Evolutionary conservation across 2,329 filamentous ascomycete genomes (phyloP).

Genomic region (Exophiala alcalophila): DNA sequence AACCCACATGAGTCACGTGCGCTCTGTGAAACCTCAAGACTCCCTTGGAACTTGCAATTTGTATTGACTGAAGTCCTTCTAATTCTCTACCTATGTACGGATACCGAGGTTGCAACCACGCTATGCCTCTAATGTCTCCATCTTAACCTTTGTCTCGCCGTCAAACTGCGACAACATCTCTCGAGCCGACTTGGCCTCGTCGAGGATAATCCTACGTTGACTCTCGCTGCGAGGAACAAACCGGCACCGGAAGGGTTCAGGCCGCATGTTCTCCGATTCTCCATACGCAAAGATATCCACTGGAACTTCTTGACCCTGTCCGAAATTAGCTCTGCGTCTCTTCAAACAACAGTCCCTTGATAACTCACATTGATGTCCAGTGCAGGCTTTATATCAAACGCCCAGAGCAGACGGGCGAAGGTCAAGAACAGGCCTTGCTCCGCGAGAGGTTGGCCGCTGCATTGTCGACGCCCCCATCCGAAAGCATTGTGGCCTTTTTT

Average conservation of each 20-base stretch:
- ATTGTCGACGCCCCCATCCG: constrained; percentile 56
- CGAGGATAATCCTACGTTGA: constrained; percentile 1
- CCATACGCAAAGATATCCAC: constrained; percentile 17
- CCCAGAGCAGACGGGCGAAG: constrained; percentile 57
- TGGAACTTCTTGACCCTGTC: constrained; percentile 15
- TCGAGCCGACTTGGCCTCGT: constrained; percentile 2
- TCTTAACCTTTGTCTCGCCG: constrained; percentile 13
- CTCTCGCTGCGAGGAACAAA: constrained; percentile 14
- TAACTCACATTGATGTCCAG: constrained; percentile 33
- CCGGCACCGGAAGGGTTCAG: constrained; percentile 16
- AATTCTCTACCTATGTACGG: no score
- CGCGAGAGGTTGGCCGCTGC: constrained; percentile 55
- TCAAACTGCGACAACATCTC: constrained; percentile 11
- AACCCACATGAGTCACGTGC: no score
- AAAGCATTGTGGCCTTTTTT: constrained; percentile 56
- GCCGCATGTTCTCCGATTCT: constrained; percentile 15
- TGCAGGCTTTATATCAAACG: constrained; percentile 50
- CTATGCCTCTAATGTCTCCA: constrained; percentile 7
- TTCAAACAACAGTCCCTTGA: no score
- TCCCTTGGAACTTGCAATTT: no score
- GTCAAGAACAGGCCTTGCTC: constrained; percentile 61
- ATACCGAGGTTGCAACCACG: no score
- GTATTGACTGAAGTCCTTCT: no score
- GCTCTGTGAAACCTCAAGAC: no score
- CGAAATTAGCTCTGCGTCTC: no score